Conservation (phyloP, 495 filamentous ascomycete genomes). For the Lophiostoma macrostomum region DNA sequence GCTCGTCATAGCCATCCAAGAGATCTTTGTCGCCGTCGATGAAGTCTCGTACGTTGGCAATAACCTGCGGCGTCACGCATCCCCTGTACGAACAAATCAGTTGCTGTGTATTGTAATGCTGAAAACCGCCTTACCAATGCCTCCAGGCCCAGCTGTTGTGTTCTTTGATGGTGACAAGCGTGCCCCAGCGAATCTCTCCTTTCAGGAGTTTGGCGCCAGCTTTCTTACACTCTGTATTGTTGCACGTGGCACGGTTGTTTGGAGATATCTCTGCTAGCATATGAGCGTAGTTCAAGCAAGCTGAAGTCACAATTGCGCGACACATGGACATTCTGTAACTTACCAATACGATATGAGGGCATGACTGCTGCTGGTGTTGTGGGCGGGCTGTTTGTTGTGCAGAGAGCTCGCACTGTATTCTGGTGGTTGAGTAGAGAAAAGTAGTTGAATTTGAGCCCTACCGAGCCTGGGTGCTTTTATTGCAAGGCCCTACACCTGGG, state of each 20-base stretch:
- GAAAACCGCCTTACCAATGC: constrained; percentile 78
- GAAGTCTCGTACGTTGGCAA: constrained; percentile 54
- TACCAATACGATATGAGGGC: constrained; percentile 3
- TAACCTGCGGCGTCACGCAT: constrained; percentile 66
- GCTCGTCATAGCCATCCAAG: constrained; percentile 71
- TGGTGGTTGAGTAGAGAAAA: too few species aligned
- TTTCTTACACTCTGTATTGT: constrained; percentile 65
- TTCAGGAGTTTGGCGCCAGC: constrained; percentile 66
- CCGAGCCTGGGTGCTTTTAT: too few species aligned
- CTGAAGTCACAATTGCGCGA: not conserved
- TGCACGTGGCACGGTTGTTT: constrained; percentile 63
- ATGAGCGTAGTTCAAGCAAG: constrained; percentile 1
- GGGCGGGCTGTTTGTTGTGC: not conserved
- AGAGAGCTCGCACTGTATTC: not conserved
- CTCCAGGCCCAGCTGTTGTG: constrained; percentile 61
- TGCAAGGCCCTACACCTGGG: too few species aligned
- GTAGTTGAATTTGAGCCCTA: too few species aligned
- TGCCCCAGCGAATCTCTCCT: constrained; percentile 68
- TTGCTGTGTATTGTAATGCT: too few species aligned
- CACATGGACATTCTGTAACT: not conserved
- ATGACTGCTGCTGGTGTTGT: not conserved
- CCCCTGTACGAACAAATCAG: constrained; percentile 53
- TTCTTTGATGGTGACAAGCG: constrained; percentile 55
- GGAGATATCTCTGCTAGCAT: constrained; percentile 55
- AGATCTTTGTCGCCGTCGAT: constrained; percentile 74